Conservation (phyloP, 2,329 filamentous ascomycete genomes). For the Monilinia laxa region DNA sequence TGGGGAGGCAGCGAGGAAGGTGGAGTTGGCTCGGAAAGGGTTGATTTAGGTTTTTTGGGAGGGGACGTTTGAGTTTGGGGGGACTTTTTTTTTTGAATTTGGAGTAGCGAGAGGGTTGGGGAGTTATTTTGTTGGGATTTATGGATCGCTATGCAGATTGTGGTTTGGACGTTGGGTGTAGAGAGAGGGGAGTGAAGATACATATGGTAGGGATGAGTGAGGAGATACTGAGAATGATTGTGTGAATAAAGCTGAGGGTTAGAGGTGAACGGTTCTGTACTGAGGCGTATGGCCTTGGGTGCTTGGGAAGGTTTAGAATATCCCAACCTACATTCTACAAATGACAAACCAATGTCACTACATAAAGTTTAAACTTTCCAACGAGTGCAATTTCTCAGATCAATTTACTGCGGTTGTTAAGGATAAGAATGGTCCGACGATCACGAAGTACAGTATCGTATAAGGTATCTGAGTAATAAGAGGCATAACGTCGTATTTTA, state of each 20-base stretch:
- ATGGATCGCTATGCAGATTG: not conserved
- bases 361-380: not conserved
- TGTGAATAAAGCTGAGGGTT: too few species aligned
- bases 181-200: too few species aligned
- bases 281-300: too few species aligned
- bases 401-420: not conserved
- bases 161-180: too few species aligned
- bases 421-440: not conserved
- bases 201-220: too few species aligned
- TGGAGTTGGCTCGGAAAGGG: conserved; percentile 78
- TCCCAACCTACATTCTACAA: not conserved
- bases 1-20: conserved; percentile 70
- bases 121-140: not conserved
- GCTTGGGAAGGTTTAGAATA: not conserved
- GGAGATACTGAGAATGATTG: too few species aligned
- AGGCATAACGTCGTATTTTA: not conserved
- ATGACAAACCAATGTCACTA: not conserved
- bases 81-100: not conserved
- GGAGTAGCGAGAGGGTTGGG: not conserved
- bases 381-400: not conserved
- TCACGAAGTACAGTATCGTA: not conserved
- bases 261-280: too few species aligned
- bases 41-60: conserved; percentile 55
- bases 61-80: not conserved
- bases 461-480: not conserved